Evolutionary conservation across 257 asterid species (phyloP).

Genomic region (Gardenia jasminoides): DNA sequence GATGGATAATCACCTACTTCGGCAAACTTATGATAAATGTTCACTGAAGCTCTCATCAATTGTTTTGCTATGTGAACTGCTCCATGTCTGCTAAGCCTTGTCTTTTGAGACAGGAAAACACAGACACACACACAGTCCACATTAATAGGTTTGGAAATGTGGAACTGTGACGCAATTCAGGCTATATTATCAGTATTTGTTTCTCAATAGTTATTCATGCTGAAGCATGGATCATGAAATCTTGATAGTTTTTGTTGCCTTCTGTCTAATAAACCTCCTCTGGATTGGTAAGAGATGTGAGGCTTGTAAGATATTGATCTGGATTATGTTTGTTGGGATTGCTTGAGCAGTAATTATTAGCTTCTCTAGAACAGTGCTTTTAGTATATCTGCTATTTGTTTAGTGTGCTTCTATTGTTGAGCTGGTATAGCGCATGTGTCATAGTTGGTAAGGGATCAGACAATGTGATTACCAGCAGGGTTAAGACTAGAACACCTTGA

Average conservation of each 20-base stretch:
- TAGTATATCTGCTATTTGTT: neutral
- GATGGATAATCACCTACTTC: neutral
- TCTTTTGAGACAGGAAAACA: neutral
- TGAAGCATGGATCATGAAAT: neutral
- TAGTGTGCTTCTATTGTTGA: neutral
- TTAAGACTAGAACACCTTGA: neutral
- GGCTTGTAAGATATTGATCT: neutral
- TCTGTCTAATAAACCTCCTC: neutral
- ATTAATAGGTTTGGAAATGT: neutral
- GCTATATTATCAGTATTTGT: neutral
- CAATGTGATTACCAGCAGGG: neutral
- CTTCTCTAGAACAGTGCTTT: neutral
- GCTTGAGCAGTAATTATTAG: neutral
- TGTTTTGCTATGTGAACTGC: neutral
- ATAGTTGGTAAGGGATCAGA: conserved; percentile 1
- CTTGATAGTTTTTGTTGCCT: neutral
- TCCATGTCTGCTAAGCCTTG: neutral
- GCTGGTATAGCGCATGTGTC: neutral
- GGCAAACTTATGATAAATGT: neutral
- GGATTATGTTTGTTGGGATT: neutral
- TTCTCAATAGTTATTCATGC: neutral
- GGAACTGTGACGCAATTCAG: neutral
- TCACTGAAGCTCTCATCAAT: neutral
- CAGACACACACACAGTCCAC: neutral
- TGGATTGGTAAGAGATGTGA: neutral